Conservation (phyloP, 1,139 yeast species). For the Saccharomyces hybrid region DNA sequence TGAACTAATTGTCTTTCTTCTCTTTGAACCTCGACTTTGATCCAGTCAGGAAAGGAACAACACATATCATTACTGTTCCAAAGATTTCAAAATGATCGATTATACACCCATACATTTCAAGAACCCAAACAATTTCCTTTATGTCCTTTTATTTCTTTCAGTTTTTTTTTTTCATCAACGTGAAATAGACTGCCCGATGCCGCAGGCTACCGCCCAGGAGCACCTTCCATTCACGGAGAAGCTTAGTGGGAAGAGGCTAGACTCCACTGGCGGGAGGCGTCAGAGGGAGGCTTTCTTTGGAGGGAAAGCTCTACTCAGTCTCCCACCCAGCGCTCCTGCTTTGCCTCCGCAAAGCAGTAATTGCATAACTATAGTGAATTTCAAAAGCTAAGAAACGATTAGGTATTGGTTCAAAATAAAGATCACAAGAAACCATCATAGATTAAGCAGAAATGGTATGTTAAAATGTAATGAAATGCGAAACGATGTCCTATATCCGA, state of each 20-base stretch:
- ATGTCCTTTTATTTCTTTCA: neutral
- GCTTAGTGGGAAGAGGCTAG: neutral
- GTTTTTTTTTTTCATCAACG: neutral
- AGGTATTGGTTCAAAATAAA: neutral
- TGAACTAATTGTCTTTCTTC: too few relatives aligned
- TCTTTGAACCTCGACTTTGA: too few relatives aligned
- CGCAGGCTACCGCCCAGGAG: neutral
- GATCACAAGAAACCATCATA: slow-evolving; percentile 12
- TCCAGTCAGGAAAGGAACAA: too few relatives aligned
- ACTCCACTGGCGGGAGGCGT: neutral
- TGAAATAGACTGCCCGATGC: neutral
- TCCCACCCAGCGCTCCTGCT: neutral
- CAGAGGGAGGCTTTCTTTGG: neutral
- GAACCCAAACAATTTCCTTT: too few relatives aligned
- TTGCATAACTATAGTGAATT: neutral
- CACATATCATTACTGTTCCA: too few relatives aligned
- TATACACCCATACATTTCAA: too few relatives aligned
- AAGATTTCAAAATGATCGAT: too few relatives aligned
- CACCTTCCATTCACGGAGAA: neutral
- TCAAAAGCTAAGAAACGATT: neutral
- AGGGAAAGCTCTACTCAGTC: neutral
- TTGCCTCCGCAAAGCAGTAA: slow-evolving; percentile 1
- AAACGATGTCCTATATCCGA: neutral
- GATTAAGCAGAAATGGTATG: slow-evolving; percentile 28
- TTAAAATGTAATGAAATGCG: slow-evolving; percentile 1